phyloP scores from a whole-genome alignment of 2,329 filamentous ascomycete species.

The Lizonia empirigonia region DNA sequence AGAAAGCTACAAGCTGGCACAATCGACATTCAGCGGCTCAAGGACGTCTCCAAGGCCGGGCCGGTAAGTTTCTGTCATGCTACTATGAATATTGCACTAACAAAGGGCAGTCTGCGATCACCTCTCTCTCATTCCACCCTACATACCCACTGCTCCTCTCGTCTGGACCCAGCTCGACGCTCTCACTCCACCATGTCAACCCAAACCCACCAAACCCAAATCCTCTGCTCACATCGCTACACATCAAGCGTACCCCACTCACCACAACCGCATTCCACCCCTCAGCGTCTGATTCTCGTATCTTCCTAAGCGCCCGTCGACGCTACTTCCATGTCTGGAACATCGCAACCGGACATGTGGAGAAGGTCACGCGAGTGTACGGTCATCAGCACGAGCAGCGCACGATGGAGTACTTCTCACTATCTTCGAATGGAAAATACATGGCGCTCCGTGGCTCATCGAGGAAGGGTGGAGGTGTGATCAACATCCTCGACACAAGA shows the following conservation, averaged over 20 bases:
- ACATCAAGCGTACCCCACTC: slow-evolving; percentile 83
- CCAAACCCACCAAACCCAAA: slow-evolving; percentile 78
- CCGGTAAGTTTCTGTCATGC: slow-evolving; percentile 54
- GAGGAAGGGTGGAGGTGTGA: slow-evolving; percentile 82
- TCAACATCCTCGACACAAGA: slow-evolving; percentile 80
- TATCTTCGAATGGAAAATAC: slow-evolving; percentile 84
- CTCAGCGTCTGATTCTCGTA: slow-evolving; percentile 70
- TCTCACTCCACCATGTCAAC: slow-evolving; percentile 88
- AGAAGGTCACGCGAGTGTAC: slow-evolving; percentile 78
- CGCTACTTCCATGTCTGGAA: slow-evolving; percentile 97
- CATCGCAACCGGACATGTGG: slow-evolving; percentile 76
- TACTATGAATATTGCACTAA: slow-evolving; percentile 18
- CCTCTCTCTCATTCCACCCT: slow-evolving; percentile 87
- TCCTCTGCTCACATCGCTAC: slow-evolving; percentile 86
- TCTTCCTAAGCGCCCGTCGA: slow-evolving; percentile 87
- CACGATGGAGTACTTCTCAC: slow-evolving; percentile 87
- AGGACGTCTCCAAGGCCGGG: slow-evolving; percentile 81
- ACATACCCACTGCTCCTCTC: slow-evolving; percentile 86
- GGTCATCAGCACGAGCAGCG: slow-evolving; percentile 81
- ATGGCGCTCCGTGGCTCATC: slow-evolving; percentile 82
- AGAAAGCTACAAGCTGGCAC: slow-evolving; percentile 83
- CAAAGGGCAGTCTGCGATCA: slow-evolving; percentile 67
- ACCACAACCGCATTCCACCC: slow-evolving; percentile 80
- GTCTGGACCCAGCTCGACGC: slow-evolving; percentile 80
- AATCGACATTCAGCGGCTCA: slow-evolving; percentile 85